These are phyloP conservation scores for Fusarium virguliforme DNA, from an alignment of 2,329 filamentous ascomycete species.

Conservation along the genomic window DNA sequence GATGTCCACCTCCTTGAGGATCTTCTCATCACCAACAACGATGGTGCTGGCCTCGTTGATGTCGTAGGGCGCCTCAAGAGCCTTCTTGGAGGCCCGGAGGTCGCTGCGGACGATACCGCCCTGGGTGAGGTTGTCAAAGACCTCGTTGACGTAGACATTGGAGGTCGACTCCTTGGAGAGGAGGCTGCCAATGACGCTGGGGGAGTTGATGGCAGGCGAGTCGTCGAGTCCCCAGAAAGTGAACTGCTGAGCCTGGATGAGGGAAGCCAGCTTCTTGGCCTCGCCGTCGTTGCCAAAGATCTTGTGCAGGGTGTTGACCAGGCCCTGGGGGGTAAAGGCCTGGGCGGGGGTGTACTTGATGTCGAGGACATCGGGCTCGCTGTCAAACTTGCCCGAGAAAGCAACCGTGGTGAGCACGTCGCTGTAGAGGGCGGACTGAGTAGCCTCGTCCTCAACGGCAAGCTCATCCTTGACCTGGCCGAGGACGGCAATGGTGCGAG, in stretches of 20 bases:
- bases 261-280: constrained; percentile 58
- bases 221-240: constrained; percentile 93
- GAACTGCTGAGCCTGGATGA: constrained; percentile 82
- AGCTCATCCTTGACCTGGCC: constrained; percentile 86
- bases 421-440: constrained; percentile 90
- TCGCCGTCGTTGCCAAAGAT: constrained; percentile 70
- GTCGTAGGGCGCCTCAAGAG: constrained; percentile 87
- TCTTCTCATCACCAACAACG: constrained; percentile 83
- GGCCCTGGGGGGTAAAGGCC: constrained; percentile 69
- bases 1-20: constrained; percentile 85
- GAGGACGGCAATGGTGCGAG: constrained; percentile 84
- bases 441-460: constrained; percentile 80
- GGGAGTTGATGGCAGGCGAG: constrained; percentile 77
- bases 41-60: constrained; percentile 84
- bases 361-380: constrained; percentile 79
- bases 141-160: constrained; percentile 75
- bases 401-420: constrained; percentile 90
- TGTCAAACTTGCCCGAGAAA: constrained; percentile 79
- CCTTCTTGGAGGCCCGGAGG: constrained; percentile 85
- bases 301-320: constrained; percentile 67
- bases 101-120: constrained; percentile 89
- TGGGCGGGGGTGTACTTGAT: constrained; percentile 88
- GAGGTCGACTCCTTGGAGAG: constrained; percentile 81
- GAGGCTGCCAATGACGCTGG: constrained; percentile 71
- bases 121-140: constrained; percentile 75